These are phyloP conservation scores for Protoeuglena noctilucae DNA, from an alignment of 139 green algal species.

Conservation along the genomic window DNA sequence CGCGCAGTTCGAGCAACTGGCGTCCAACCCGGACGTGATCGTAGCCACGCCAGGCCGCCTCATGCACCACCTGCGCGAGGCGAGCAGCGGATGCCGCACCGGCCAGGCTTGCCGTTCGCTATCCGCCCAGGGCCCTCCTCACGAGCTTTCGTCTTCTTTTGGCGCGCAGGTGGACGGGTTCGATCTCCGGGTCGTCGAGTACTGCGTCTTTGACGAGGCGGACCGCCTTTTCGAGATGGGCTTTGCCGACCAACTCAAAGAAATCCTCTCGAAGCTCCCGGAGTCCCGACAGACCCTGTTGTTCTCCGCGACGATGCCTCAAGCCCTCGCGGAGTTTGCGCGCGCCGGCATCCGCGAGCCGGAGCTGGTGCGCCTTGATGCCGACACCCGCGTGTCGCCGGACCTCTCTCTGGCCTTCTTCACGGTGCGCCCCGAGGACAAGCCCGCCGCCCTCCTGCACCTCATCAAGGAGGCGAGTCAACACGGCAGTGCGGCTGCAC, in stretches of 20 bases:
- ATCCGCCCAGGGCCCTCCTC: background rate
- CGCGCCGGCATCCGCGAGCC: slow-evolving; percentile 59
- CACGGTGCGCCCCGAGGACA: slow-evolving; percentile 69
- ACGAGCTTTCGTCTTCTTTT: background rate
- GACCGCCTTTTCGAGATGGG: slow-evolving; percentile 98
- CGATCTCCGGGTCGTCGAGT: slow-evolving; percentile 45
- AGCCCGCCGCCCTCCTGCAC: slow-evolving; percentile 72
- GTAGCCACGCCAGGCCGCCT: slow-evolving; percentile 85
- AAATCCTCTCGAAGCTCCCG: slow-evolving; percentile 55
- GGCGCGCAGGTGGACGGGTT: slow-evolving; percentile 64
- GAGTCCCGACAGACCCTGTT: slow-evolving; percentile 77
- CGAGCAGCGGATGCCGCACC: background rate
- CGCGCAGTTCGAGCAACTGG: slow-evolving; percentile 83
- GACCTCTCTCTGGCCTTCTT: slow-evolving; percentile 72
- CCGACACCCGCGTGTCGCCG: slow-evolving; percentile 68
- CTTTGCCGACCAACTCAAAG: slow-evolving; percentile 56
- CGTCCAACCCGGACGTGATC: slow-evolving; percentile 78
- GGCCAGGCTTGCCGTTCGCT: background rate
- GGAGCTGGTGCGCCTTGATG: slow-evolving; percentile 81
- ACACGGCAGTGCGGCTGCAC: no score
- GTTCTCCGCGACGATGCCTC: slow-evolving; percentile 86
- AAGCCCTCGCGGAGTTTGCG: slow-evolving; percentile 84
- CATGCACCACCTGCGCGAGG: slow-evolving; percentile 85
- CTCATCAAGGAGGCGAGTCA: slow-evolving; percentile 39
- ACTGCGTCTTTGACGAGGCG: slow-evolving; percentile 83